phyloP scores from a whole-genome alignment of 352 stramenopile genomes.

The Globisporangium irregulare region DNA sequence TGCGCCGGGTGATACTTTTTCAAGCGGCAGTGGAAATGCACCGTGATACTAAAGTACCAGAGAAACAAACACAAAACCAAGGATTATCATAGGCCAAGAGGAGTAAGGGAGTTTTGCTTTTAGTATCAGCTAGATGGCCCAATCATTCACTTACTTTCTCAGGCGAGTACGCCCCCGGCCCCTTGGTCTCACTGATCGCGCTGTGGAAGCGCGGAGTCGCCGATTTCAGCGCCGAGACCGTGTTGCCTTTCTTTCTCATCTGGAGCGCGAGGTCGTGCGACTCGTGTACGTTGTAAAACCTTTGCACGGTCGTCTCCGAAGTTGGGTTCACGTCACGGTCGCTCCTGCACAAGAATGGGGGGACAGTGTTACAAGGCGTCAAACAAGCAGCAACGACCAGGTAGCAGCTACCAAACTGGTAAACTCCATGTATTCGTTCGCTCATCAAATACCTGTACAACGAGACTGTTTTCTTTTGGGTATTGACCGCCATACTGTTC shows the following conservation, averaged over 20 bases:
- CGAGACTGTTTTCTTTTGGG: constrained; percentile 21
- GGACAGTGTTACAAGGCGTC: not conserved
- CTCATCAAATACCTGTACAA: constrained; percentile 23
- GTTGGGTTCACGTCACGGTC: constrained; percentile 58
- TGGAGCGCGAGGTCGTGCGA: constrained; percentile 30
- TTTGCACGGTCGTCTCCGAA: constrained; percentile 29
- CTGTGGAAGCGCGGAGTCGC: constrained; percentile 36
- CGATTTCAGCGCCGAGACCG: constrained; percentile 39
- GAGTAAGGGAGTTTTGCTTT: not conserved
- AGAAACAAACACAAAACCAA: not conserved
- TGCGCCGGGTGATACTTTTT: constrained; percentile 29
- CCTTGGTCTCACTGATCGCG: constrained; percentile 13
- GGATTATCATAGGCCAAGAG: not conserved
- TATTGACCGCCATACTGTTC: constrained; percentile 37
- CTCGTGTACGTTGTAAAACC: constrained; percentile 42
- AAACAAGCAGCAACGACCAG: not conserved
- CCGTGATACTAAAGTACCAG: constrained; percentile 33
- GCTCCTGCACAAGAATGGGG: constrained; percentile 18
- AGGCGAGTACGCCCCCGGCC: constrained; percentile 41
- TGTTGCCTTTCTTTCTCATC: constrained; percentile 35
- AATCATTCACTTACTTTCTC: constrained; percentile 35
- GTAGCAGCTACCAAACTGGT: not conserved
- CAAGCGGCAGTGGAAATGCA: constrained; percentile 42
- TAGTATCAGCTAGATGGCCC: not conserved
- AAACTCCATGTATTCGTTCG: not conserved